These are phyloP conservation scores for Russula abietina DNA, from an alignment of 768 basidiomycete species.

Conservation along the genomic window DNA sequence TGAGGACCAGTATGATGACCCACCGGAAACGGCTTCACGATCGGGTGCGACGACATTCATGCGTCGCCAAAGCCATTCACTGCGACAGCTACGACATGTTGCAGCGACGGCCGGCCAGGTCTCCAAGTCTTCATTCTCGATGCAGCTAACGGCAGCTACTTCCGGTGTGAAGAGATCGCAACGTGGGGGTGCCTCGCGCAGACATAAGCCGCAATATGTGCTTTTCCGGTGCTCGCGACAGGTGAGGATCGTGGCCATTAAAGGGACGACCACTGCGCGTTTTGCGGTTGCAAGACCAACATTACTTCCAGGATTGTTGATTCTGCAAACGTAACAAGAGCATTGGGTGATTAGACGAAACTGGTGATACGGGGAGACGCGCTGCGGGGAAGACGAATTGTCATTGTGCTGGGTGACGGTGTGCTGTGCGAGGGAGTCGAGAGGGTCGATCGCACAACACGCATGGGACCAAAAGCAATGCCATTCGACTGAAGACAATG, in stretches of 20 bases:
- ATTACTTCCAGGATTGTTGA: slow-evolving; percentile 51
- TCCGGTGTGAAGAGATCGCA: slow-evolving; percentile 30
- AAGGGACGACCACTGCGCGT: slow-evolving; percentile 38
- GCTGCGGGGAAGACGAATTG: slow-evolving; percentile 26
- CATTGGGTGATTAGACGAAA: slow-evolving; percentile 50
- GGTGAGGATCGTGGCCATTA: slow-evolving; percentile 43
- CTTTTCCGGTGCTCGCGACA: slow-evolving; percentile 63
- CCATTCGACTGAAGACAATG: slow-evolving; percentile 46
- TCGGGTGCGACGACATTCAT: slow-evolving; percentile 45
- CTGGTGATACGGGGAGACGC: slow-evolving; percentile 48
- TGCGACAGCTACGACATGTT: slow-evolving; percentile 62
- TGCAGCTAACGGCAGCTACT: slow-evolving; percentile 39
- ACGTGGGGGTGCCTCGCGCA: slow-evolving; percentile 51
- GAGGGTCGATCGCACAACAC: slow-evolving; percentile 54
- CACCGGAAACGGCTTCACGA: slow-evolving; percentile 52
- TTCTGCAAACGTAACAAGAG: slow-evolving; percentile 62
- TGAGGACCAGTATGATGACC: slow-evolving; percentile 26
- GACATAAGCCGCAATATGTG: slow-evolving; percentile 61
- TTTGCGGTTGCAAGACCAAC: slow-evolving; percentile 49
- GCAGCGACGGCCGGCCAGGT: slow-evolving; percentile 59
- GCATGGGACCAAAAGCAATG: slow-evolving; percentile 71
- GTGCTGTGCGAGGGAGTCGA: slow-evolving; percentile 47
- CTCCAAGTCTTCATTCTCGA: slow-evolving; percentile 69
- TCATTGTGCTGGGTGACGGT: slow-evolving; percentile 37
- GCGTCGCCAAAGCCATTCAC: slow-evolving; percentile 59